phyloP scores from a whole-genome alignment of 805 yeast species.

The Brettanomyces nanus region DNA sequence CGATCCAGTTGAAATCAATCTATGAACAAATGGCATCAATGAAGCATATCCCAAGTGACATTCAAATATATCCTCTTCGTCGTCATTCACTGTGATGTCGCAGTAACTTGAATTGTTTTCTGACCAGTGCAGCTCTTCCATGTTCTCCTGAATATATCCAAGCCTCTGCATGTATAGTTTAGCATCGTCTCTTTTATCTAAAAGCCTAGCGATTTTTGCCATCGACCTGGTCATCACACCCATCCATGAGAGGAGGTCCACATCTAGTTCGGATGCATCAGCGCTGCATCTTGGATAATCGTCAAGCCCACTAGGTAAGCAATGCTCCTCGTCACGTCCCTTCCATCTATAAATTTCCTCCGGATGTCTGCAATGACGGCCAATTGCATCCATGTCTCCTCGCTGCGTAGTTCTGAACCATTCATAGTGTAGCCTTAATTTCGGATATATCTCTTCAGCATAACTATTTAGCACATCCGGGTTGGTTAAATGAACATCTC shows the following conservation, averaged over 20 bases:
- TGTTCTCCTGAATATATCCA: constrained; percentile 47
- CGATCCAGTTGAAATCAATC: constrained; percentile 45
- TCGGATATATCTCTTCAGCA: constrained; percentile 65
- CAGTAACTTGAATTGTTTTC: constrained; percentile 61
- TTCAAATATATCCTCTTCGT: constrained; percentile 53
- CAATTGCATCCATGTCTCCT: constrained; percentile 69
- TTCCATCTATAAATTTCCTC: constrained; percentile 84
- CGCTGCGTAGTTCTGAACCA: constrained; percentile 79
- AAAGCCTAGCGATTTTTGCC: constrained; percentile 57
- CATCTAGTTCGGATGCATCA: constrained; percentile 83
- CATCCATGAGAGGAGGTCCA: constrained; percentile 87
- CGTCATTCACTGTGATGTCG: constrained; percentile 75
- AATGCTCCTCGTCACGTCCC: constrained; percentile 79
- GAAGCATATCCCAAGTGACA: constrained; percentile 89
- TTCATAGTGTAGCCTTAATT: constrained; percentile 65
- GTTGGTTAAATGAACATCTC: constrained; percentile 45
- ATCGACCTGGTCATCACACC: constrained; percentile 87
- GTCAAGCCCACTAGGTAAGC: constrained; percentile 89
- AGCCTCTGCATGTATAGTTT: constrained; percentile 45
- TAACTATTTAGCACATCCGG: constrained; percentile 54
- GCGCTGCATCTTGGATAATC: constrained; percentile 87
- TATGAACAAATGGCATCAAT: constrained; percentile 74
- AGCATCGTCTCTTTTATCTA: constrained; percentile 54
- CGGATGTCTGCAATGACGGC: constrained; percentile 40
- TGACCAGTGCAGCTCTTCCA: constrained; percentile 78